Base-by-base conservation (phyloP, 805 yeast species). In the Pachysolen tannophilus region DNA sequence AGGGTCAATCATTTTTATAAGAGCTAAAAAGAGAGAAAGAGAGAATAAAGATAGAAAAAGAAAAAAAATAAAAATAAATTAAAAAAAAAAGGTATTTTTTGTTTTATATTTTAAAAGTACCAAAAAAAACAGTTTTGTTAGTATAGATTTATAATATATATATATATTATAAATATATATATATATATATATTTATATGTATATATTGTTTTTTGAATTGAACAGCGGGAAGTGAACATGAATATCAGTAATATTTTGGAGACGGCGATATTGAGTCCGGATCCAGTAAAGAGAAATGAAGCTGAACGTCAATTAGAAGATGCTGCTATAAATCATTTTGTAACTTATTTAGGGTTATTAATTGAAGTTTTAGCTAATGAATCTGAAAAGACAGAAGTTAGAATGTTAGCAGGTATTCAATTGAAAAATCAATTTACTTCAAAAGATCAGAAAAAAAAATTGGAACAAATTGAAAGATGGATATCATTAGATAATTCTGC, bases 401-500 rank as follows among this genome's bases (percentile, higher is more conserved):
- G 97, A 52, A 84, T 87, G 69, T 72, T 92, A 54, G 95, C 98
- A 3, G 94, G 92, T 28, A 65, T 90, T 43, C 82, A 82, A 15
- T 65, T 86, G 51, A 90, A 90, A 65, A 90, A 90, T 61, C 85
- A 84, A 62, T 69, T 90, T 49, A 76, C 85, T 6, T 78, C 97
- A 11, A 90, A 88, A 53, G 94, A 84, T 51, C 46, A 66, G 4
- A 58, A 60, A n/a, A 76, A 74, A 45, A 74, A 69, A 45, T 58
- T 56, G 28, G 71, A 66, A 26, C 81, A 76, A 52, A 73, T 77
- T 11, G 75, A 74, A 50, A 75, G 92, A 43, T 90, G 97, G 97
- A 54, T 78, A 26, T 53, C 65, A 18, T 55, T 86, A 39, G 83
- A 75, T 37, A 52, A 50, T 2, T 65, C 60, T 5, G 63, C 73